Base-by-base conservation (phyloP, 1,284 basidiomycete species). In the Singerocomus inundabilis region DNA sequence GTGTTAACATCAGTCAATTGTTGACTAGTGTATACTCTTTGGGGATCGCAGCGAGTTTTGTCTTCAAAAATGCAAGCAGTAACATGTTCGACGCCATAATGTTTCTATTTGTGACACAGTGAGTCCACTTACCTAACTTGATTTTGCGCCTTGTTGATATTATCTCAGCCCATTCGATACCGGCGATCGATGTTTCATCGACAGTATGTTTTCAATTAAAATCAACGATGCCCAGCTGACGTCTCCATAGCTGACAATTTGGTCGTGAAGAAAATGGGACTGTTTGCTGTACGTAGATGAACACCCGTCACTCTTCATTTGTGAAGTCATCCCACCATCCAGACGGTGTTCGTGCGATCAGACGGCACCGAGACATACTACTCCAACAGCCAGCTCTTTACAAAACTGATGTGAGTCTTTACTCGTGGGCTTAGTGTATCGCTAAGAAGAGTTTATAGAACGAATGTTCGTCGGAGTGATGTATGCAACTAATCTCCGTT, bases 81-180 rank as follows among this genome's bases (percentile, higher is more conserved):
- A 78, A 72, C 50, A 82, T 82, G 34, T 90, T 90, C 59, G 87
- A 89, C 67, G 77, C 86, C 36, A 82, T 89, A 60, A 85, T 88
- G 77, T 86, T 89, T 63, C 66, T 89, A 57, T 90, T 89, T 64
- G 85, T 89, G 36, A 84, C 85, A 6, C 88, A 90, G 83, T 87
- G 56, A 51, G 81, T 72, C 28, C 31, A 28, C 46, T 24, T 31
- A 41, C 46, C 33, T 46, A 32, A 34, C 25, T 45, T 38, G 41
- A 36, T 35, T 37, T 12, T 48, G 24, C 16, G n/a, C 31, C n/a
- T 18, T 48, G n/a, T 56, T 73, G 43, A 52, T 32, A 48, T 32
- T 16, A 42, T 44, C 40, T 32, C 40, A 88, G 85, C 63, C 85
- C 85, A 4, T 88, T 81, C 57, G 85, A 88, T 60, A 88, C 88